Conservation (phyloP, 257 asterid genomes). For the Handroanthus guayacan region DNA sequence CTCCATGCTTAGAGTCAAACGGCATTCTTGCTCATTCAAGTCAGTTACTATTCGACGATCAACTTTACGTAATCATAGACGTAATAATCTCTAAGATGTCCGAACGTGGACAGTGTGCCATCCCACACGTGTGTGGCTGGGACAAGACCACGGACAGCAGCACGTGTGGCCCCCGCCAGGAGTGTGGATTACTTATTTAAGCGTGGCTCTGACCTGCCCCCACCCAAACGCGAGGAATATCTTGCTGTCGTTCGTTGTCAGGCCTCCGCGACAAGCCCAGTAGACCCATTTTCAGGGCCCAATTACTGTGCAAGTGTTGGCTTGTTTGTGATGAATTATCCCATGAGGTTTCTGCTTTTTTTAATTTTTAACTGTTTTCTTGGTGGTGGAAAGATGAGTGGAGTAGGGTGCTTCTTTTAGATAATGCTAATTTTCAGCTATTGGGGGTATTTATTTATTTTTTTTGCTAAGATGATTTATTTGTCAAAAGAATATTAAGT, state of each 20-base stretch:
- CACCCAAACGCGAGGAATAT: conserved; percentile 41
- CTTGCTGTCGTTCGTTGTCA: conserved; percentile 34
- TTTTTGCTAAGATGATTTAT: too few species aligned
- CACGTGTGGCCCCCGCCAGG: conserved; percentile 41
- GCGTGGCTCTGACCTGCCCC: conserved; percentile 39
- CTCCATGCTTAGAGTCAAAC: too few species aligned
- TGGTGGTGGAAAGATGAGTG: conserved; percentile 22
- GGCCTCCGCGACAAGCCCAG: conserved; percentile 37
- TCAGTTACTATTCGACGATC: conserved; percentile 22
- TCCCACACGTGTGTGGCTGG: conserved; percentile 43
- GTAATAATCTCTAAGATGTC: background rate
- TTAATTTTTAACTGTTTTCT: background rate
- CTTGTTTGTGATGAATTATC: conserved; percentile 4
- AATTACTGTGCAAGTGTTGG: background rate
- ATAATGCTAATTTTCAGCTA: background rate
- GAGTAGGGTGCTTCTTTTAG: background rate
- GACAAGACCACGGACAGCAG: conserved; percentile 38
- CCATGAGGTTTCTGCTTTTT: background rate
- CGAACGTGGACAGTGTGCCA: conserved; percentile 26
- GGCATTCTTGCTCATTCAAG: background rate
- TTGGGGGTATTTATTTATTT: background rate
- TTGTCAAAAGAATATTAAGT: background rate
- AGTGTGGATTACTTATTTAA: conserved; percentile 20
- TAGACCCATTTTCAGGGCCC: conserved; percentile 25
- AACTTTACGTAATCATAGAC: conserved; percentile 27